Evolutionary conservation across 2,329 filamentous ascomycete species (phyloP), one percentile per base, ranked within the genome.

Genomic region (Aspergillus terreus): DNA sequence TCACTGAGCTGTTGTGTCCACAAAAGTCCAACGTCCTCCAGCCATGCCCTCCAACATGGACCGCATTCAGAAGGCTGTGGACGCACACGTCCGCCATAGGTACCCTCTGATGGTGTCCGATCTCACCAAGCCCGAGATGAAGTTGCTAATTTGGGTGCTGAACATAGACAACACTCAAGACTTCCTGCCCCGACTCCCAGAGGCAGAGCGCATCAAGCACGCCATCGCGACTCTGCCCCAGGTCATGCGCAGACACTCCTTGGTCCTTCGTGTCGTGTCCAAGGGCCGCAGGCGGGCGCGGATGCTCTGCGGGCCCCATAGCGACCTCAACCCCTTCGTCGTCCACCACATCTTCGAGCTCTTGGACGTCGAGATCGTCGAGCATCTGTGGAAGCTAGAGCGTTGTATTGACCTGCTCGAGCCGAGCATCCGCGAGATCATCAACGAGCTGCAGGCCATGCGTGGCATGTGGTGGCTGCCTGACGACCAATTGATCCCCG

Each of bases 381-480:
- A 33, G 2, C 58, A 63, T 7, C 50, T 69, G 23, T 55, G 47
- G 4, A 48, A 52, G 14, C 53, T 67, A 7, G 50, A 61, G 3
- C 33, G 47, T 36, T 61, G 61, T 43, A 55, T 57, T 4, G 47
- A 59, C 1, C 35, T 52, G 5, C 46, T 63, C 14, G 30, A 38
- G 2, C 15, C 51, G 1, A 32, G 55, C 1, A 53, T 65, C 15
- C 40, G 47, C 4, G 41, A 53, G 1, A 50, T 66, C 3, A 21
- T 58, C 4, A 27, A 43, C 4, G 49, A 50, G 6, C 53, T 73
- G 11, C 57, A 60, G 17, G 58, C 57, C 0, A 50, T 73, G 10
- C 57, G 62, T 15, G 65, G 62, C 0, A 62, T 73, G 54, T 74
- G 70, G 71, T 58, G 63, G 32, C 19, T 21, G 40, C 15, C n/a